Percentiles rank a stretch among this genome's conserved stretches.
Conservation (phyloP, 2,329 filamentous ascomycete genomes). For the Colletotrichum musicola region DNA sequence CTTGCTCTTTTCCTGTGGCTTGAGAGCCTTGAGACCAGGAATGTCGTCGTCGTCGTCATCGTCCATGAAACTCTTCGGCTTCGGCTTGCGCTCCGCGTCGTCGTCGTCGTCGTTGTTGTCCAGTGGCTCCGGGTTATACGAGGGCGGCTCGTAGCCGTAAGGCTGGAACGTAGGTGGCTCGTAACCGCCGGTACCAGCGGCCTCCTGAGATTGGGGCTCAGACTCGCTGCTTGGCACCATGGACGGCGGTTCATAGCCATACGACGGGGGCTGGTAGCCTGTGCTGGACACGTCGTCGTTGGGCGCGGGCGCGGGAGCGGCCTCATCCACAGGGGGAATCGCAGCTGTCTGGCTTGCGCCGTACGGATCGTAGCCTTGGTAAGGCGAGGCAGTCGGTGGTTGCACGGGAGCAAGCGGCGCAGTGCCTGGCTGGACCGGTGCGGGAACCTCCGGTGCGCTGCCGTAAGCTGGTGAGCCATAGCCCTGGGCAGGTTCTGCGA, state of each 20-base stretch:
- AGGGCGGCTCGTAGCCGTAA: slow-evolving; percentile 68
- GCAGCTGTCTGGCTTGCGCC: slow-evolving; percentile 24
- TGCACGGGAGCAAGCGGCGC: slow-evolving; percentile 15
- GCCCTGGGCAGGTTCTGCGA: slow-evolving; percentile 45
- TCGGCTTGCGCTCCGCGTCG: slow-evolving; percentile 65
- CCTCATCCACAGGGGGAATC: background rate
- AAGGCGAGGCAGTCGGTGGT: slow-evolving; percentile 31
- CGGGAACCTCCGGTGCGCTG: background rate
- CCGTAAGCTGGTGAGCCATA: slow-evolving; percentile 44
- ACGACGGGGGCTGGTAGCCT: slow-evolving; percentile 61
- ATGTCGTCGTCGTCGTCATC: slow-evolving; percentile 84
- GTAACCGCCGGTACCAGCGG: slow-evolving; percentile 60
- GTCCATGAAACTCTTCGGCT: slow-evolving; percentile 85
- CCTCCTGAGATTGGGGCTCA: slow-evolving; percentile 44
- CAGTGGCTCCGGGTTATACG: slow-evolving; percentile 65
- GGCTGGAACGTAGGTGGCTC: slow-evolving; percentile 74
- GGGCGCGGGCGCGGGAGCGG: no score
- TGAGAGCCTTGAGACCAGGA: slow-evolving; percentile 57
- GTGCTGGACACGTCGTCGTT: slow-evolving; percentile 42
- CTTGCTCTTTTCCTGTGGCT: slow-evolving; percentile 70
- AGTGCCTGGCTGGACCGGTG: background rate
- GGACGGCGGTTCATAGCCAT: slow-evolving; percentile 65
- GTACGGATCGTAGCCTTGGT: slow-evolving; percentile 40
- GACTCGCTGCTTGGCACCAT: slow-evolving; percentile 49
- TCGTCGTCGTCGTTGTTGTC: slow-evolving; percentile 64